Evolutionary conservation across 352 stramenopile genomes (phyloP).

Genomic region (Phytophthora podocarpi): DNA sequence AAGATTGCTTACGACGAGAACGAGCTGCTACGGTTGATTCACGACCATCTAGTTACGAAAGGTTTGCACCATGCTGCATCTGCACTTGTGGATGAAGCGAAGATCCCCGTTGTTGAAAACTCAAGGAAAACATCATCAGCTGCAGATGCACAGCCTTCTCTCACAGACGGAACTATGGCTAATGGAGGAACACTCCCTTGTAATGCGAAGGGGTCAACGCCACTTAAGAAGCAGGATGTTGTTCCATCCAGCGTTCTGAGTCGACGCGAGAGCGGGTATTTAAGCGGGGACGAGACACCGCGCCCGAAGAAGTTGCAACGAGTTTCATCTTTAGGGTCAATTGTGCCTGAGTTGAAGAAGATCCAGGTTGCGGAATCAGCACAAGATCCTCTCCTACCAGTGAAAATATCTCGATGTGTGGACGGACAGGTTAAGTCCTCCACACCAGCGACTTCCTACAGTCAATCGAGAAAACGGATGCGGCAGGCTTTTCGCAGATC

Average conservation of each 20-base stretch:
- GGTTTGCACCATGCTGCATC: conserved; percentile 65
- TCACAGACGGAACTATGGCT: conserved; percentile 2
- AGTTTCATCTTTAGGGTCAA: conserved; percentile 37
- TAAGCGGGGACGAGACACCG: conserved; percentile 29
- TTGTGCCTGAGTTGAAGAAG: conserved; percentile 34
- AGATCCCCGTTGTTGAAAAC: conserved; percentile 34
- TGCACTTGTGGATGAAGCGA: conserved; percentile 55
- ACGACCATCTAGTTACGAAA: conserved; percentile 82
- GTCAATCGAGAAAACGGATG: conserved; percentile 43
- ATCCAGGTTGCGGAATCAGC: conserved; percentile 18
- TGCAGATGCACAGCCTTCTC: conserved; percentile 12
- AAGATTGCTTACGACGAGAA: conserved; percentile 85
- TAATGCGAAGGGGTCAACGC: conserved; percentile 9
- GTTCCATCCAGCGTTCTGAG: conserved; percentile 13
- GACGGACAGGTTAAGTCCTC: conserved; percentile 17
- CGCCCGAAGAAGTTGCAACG: conserved; percentile 39
- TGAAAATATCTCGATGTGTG: conserved; percentile 18
- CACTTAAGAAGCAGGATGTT: conserved; percentile 10
- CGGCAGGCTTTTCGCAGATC: conserved; percentile 25
- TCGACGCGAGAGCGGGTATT: conserved; percentile 36
- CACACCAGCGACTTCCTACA: conserved; percentile 17
- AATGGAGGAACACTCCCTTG: conserved; percentile 1
- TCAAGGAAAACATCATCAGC: conserved; percentile 3
- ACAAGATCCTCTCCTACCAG: conserved; percentile 1
- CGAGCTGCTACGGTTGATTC: conserved; percentile 84